Percentiles rank a stretch among this genome's conserved stretches.
Conservation (phyloP, 768 basidiomycete species). For the Auriscalpium orientale region DNA sequence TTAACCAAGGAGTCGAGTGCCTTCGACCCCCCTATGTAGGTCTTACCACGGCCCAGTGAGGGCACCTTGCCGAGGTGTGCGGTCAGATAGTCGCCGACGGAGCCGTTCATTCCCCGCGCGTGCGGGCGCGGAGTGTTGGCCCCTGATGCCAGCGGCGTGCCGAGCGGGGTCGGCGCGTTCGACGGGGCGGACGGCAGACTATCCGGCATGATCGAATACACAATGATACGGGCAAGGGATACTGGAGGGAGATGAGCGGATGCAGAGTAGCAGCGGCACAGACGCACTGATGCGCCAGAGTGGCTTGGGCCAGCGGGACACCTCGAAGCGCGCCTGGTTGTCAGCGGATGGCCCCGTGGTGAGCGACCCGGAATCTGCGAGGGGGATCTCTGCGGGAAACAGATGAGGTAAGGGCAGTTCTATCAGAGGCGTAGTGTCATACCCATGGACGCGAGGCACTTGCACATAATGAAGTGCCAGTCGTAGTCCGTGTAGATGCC, state of each 20-base stretch:
- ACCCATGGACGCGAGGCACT: constrained; percentile 81
- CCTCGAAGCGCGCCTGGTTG: constrained; percentile 63
- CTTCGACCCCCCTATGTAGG: constrained; percentile 75
- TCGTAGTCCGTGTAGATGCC: constrained; percentile 80
- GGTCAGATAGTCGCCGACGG: constrained; percentile 50
- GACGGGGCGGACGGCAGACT: constrained; percentile 50
- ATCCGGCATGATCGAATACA: constrained; percentile 81
- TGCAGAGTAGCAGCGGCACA: constrained; percentile 8
- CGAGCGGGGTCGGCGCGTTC: constrained; percentile 60
- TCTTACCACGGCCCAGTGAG: constrained; percentile 30
- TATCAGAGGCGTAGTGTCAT: constrained; percentile 18
- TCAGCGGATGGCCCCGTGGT: constrained; percentile 75
- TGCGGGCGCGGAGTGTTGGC: constrained; percentile 48
- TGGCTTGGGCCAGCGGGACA: constrained; percentile 63
- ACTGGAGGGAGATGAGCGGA: constrained; percentile 31
- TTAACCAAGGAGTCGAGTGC: constrained; percentile 82
- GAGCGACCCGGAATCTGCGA: constrained; percentile 66
- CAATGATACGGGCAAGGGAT: constrained; percentile 77
- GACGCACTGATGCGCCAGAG: constrained; percentile 65
- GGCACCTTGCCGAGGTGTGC: constrained; percentile 45
- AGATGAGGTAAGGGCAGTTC: neutral
- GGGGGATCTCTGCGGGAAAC: constrained; percentile 49
- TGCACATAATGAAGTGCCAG: constrained; percentile 83
- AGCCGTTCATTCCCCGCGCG: constrained; percentile 25
- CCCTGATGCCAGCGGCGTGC: constrained; percentile 63